Conservation (phyloP, 2,329 filamentous ascomycete genomes). For the Parafenestella ontariensis region DNA sequence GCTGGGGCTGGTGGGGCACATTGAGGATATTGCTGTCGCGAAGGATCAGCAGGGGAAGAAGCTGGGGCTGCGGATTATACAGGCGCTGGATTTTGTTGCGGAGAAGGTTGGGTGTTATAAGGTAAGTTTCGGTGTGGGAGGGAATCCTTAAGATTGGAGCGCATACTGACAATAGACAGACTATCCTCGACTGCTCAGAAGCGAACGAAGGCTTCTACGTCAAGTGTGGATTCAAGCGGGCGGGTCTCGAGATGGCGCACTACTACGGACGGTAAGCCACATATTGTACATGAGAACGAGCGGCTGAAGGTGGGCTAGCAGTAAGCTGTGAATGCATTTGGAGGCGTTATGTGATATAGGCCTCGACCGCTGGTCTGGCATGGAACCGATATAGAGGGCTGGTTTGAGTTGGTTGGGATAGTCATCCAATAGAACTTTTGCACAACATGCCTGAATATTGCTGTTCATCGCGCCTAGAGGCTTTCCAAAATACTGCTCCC, state of each 20-base stretch:
- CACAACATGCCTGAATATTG: not conserved
- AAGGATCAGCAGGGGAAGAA: slow-evolving; percentile 98
- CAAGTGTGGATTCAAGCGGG: slow-evolving; percentile 94
- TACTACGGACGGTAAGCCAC: slow-evolving; percentile 67
- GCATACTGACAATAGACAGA: slow-evolving; percentile 57
- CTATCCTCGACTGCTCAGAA: slow-evolving; percentile 94
- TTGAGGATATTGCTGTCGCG: slow-evolving; percentile 95
- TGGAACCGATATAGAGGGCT: not conserved
- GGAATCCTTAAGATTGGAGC: not conserved
- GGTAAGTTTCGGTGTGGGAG: slow-evolving; percentile 51
- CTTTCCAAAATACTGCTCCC: no score
- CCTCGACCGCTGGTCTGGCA: not conserved
- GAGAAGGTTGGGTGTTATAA: slow-evolving; percentile 93
- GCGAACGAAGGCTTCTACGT: slow-evolving; percentile 97
- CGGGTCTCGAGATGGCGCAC: slow-evolving; percentile 95
- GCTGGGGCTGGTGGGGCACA: slow-evolving; percentile 86
- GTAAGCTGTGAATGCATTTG: slow-evolving; percentile 7
- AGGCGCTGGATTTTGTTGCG: slow-evolving; percentile 88
- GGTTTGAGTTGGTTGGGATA: not conserved
- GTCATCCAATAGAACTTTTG: not conserved
- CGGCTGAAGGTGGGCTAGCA: not conserved
- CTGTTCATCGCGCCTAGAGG: not conserved
- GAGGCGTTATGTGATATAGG: slow-evolving; percentile 3
- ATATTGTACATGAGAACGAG: not conserved
- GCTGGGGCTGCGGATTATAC: slow-evolving; percentile 88